These are phyloP conservation scores for Ceratobasidium theobromae DNA, from an alignment of 1,284 basidiomycete species.

Conservation along the genomic window DNA sequence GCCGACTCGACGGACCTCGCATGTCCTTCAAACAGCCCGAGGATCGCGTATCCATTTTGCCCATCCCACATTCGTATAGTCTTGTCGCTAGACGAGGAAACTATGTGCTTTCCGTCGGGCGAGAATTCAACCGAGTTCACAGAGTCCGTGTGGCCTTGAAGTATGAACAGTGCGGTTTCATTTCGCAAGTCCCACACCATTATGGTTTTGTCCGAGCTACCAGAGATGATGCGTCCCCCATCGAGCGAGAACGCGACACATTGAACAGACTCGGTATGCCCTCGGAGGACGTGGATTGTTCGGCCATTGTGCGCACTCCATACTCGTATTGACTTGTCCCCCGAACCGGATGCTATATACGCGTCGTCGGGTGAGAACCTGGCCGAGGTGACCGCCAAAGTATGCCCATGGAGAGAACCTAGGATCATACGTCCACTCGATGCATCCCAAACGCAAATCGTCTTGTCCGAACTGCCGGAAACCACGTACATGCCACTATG, in stretches of 20 bases:
- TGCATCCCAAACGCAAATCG: not conserved
- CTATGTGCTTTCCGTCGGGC: too few relatives aligned
- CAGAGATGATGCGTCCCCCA: not conserved
- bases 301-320: constrained; percentile 10
- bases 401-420: not conserved
- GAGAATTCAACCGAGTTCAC: too few relatives aligned
- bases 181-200: too few relatives aligned
- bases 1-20: not conserved
- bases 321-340: not conserved
- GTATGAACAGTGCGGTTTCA: too few relatives aligned
- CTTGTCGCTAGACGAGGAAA: too few relatives aligned
- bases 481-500: not conserved
- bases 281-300: not conserved
- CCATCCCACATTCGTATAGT: constrained; percentile 24
- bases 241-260: constrained; percentile 30
- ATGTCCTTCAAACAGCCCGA: not conserved
- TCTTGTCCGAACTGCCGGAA: not conserved
- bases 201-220: not conserved
- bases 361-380: not conserved
- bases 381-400: not conserved
- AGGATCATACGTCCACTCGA: not conserved
- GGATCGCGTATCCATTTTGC: not conserved
- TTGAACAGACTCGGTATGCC: not conserved
- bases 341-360: not conserved
- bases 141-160: too few relatives aligned